phyloP scores from a whole-genome alignment of 495 filamentous ascomycete species.

The Tuber borchii region DNA sequence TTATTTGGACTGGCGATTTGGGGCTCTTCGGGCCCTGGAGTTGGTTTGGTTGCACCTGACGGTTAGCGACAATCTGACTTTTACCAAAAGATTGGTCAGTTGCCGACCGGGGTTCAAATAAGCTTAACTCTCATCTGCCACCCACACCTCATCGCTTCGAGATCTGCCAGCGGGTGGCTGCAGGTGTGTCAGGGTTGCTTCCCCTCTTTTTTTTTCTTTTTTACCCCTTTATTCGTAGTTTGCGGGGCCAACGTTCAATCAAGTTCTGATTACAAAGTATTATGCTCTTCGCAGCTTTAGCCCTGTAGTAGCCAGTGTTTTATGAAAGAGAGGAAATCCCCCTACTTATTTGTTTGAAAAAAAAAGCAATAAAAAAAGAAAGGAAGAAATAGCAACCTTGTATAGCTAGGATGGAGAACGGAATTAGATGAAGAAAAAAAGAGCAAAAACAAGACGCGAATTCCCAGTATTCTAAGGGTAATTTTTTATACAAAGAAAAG shows the following conservation, averaged over 20 bases:
- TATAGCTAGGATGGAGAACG: not conserved
- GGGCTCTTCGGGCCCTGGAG: no score
- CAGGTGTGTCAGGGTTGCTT: not conserved
- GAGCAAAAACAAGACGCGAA: not conserved
- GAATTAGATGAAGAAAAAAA: constrained; percentile 8
- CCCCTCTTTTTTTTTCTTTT: not conserved
- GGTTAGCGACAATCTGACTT: no score
- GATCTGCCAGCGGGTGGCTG: not conserved
- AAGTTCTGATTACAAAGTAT: no score
- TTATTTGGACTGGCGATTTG: no score
- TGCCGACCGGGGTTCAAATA: not conserved
- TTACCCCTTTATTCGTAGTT: no score
- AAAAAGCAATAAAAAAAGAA: not conserved
- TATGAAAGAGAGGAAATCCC: not conserved
- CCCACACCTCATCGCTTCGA: not conserved
- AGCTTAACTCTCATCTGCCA: not conserved
- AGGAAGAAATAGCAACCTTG: not conserved
- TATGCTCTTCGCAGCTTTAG: not conserved
- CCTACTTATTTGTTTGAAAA: not conserved
- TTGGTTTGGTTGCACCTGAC: no score
- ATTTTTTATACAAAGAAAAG: not conserved
- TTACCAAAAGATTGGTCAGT: not conserved
- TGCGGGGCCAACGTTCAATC: not conserved
- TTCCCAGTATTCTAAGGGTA: not conserved
- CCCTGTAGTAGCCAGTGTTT: not conserved